Conservation (phyloP, 768 basidiomycete species). For the Pulveroboletus sp. region DNA sequence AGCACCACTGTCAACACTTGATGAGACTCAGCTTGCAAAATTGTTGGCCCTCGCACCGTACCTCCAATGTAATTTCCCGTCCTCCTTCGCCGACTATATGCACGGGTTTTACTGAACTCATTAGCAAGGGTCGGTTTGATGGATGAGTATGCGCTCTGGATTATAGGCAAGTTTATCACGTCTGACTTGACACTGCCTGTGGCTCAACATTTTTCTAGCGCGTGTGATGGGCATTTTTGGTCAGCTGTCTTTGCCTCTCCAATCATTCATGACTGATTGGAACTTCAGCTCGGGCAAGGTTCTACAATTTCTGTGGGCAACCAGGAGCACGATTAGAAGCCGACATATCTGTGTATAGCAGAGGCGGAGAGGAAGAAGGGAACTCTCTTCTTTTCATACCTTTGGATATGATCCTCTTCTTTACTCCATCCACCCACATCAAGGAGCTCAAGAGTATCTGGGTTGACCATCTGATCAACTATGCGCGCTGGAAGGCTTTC, state of each 20-base stretch:
- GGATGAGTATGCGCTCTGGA: neutral
- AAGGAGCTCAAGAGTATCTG: neutral
- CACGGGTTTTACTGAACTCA: neutral
- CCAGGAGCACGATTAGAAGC: neutral
- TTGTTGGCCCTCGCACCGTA: neutral
- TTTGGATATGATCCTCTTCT: neutral
- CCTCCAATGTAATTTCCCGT: neutral
- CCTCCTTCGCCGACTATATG: too few species aligned
- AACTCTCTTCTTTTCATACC: neutral
- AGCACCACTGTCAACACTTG: neutral
- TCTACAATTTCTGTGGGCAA: neutral
- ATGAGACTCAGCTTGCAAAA: neutral
- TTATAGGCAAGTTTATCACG: neutral
- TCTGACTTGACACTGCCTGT: too few species aligned
- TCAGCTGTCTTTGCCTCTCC: neutral
- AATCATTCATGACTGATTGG: neutral
- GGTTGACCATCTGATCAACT: neutral
- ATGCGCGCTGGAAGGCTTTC: neutral
- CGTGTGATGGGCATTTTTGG: neutral
- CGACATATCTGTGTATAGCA: neutral
- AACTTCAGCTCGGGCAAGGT: neutral
- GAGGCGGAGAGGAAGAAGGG: neutral
- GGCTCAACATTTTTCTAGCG: neutral
- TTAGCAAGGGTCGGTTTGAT: neutral
- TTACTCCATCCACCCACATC: neutral